Percentiles rank a stretch among this genome's conserved stretches.
These are phyloP conservation scores for Neopestalotiopsis sp. DNA, from an alignment of 2,329 filamentous ascomycete species.

Conservation along the genomic window DNA sequence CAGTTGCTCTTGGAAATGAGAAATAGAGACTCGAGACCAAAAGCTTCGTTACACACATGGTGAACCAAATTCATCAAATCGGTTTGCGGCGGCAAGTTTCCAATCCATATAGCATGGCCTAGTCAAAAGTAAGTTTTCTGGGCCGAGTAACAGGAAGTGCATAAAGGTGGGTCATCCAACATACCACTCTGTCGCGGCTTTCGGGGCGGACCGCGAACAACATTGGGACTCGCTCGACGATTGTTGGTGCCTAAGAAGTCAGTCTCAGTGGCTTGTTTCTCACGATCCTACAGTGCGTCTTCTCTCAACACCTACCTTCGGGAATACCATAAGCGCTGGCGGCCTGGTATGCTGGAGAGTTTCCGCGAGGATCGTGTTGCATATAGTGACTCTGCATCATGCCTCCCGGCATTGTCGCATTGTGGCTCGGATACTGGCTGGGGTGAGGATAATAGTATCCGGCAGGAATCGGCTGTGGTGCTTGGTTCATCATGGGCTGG, in stretches of 20 bases:
- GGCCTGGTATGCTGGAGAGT: conserved; percentile 27
- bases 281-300: background rate
- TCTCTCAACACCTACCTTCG: conserved; percentile 34
- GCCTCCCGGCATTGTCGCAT: conserved; percentile 37
- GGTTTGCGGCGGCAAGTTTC: conserved; percentile 86
- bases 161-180: conserved; percentile 33
- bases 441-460: conserved; percentile 52
- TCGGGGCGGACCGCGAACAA: conserved; percentile 59
- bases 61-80: conserved; percentile 85
- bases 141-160: background rate
- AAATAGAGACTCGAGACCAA: conserved; percentile 85
- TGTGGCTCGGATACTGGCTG: conserved; percentile 42
- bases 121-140: conserved; percentile 2
- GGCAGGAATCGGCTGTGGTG: conserved; percentile 40
- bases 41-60: conserved; percentile 83
- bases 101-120: conserved; percentile 94
- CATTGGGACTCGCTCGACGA: conserved; percentile 34
- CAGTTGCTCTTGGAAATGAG: conserved; percentile 97
- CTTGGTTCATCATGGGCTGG: conserved; percentile 48
- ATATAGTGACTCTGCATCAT: conserved; percentile 44
- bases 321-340: conserved; percentile 22
- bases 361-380: conserved; percentile 26
- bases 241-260: background rate
- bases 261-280: background rate
- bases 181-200: conserved; percentile 68